phyloP scores from a whole-genome alignment of 768 basidiomycete genomes.

The Auricularia sp. region DNA sequence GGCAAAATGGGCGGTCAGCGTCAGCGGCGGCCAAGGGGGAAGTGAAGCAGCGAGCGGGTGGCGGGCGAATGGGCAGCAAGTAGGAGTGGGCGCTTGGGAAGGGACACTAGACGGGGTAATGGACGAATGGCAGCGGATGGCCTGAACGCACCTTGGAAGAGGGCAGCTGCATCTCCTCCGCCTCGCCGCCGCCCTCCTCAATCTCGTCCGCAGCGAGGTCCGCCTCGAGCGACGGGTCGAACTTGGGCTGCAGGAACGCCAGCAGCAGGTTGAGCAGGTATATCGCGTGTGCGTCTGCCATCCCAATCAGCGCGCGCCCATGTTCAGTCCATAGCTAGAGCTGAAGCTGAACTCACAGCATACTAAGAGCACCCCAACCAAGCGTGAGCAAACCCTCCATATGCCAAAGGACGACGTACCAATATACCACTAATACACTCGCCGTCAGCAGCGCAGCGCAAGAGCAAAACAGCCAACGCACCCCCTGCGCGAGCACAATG shows the following conservation, averaged over 20 bases:
- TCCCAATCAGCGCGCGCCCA: slow-evolving; percentile 6
- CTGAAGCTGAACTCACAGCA: slow-evolving; percentile 39
- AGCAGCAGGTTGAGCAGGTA: slow-evolving; percentile 93
- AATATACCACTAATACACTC: slow-evolving; percentile 71
- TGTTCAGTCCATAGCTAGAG: no score
- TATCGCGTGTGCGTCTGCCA: slow-evolving; percentile 78
- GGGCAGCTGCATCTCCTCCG: slow-evolving; percentile 19
- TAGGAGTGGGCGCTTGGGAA: neutral
- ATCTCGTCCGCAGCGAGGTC: slow-evolving; percentile 92
- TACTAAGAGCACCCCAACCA: slow-evolving; percentile 27
- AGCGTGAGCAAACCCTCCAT: no score
- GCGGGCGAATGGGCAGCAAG: neutral
- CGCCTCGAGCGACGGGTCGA: slow-evolving; percentile 91
- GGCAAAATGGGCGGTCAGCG: slow-evolving; percentile 21
- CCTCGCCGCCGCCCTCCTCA: slow-evolving; percentile 72
- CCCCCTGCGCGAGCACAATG: slow-evolving; percentile 83
- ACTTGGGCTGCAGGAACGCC: slow-evolving; percentile 95
- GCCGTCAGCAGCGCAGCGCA: slow-evolving; percentile 2
- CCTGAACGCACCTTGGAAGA: slow-evolving; percentile 8
- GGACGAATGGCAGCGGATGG: no score
- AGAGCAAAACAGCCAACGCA: slow-evolving; percentile 33
- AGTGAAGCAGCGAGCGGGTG: neutral
- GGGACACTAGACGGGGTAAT: no score
- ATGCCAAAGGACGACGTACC: slow-evolving; percentile 36
- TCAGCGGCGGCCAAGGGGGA: neutral